These are phyloP conservation scores for Cryptococcus sp. DNA, from an alignment of 1,284 basidiomycete genomes.

Conservation along the genomic window DNA sequence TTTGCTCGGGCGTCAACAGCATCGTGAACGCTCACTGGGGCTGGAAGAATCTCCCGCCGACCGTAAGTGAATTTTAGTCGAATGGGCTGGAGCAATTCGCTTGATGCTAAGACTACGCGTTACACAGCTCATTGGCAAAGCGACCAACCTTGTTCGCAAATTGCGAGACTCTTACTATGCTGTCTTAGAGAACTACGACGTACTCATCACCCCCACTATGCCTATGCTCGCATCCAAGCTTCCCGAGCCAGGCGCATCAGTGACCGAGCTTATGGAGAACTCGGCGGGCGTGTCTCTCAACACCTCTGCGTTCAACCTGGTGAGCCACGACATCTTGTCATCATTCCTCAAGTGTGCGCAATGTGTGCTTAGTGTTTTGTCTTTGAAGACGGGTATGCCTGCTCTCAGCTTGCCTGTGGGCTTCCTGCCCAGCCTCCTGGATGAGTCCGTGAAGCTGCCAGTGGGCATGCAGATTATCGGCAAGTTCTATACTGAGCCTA, in stretches of 20 bases:
- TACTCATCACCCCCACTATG: slow-evolving; percentile 54
- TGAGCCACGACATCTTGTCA: slow-evolving; percentile 17
- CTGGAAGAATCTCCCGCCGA: slow-evolving; percentile 23
- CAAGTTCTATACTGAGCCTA: slow-evolving; percentile 41
- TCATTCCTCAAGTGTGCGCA: neutral
- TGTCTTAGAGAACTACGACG: slow-evolving; percentile 49
- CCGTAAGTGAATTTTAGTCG: slow-evolving; percentile 4
- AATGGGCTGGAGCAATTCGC: no score
- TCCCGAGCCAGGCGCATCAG: slow-evolving; percentile 1
- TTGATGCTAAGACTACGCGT: neutral
- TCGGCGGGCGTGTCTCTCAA: slow-evolving; percentile 25
- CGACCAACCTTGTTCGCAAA: slow-evolving; percentile 46
- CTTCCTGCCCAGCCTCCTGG: slow-evolving; percentile 38
- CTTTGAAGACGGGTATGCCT: slow-evolving; percentile 24
- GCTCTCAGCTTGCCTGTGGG: slow-evolving; percentile 39
- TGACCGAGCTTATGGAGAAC: slow-evolving; percentile 23
- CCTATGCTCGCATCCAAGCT: slow-evolving; percentile 24
- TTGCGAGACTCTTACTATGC: slow-evolving; percentile 51
- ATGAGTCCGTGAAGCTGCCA: slow-evolving; percentile 37
- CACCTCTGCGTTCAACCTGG: slow-evolving; percentile 35
- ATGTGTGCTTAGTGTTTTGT: neutral
- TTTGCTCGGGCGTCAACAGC: slow-evolving; percentile 7
- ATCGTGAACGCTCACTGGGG: slow-evolving; percentile 23
- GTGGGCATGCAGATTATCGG: slow-evolving; percentile 50
- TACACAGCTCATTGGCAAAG: slow-evolving; percentile 22